phyloP scores from a whole-genome alignment of 2,329 filamentous ascomycete species.

The Verruconis gallopava region DNA sequence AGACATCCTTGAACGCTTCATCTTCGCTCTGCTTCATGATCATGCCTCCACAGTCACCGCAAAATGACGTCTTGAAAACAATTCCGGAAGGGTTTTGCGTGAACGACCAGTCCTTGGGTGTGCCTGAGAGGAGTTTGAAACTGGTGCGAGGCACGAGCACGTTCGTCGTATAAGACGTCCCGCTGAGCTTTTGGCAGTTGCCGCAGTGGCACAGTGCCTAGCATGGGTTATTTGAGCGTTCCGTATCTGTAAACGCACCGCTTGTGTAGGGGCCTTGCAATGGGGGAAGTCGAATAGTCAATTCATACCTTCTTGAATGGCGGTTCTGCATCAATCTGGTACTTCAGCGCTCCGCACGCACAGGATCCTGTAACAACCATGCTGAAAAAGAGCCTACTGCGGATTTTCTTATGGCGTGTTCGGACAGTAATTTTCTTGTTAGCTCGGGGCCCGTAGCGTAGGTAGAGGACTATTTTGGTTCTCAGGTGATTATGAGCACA shows the following conservation, averaged over 20 bases:
- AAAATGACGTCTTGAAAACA: background rate
- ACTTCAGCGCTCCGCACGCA: background rate
- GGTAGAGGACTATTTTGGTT: no score
- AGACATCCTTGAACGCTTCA: background rate
- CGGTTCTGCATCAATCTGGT: background rate
- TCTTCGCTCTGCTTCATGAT: background rate
- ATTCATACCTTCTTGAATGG: background rate
- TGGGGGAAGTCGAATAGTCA: background rate
- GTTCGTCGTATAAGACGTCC: conserved; percentile 40
- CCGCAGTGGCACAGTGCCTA: conserved; percentile 11
- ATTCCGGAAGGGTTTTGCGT: background rate
- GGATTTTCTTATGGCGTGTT: no score
- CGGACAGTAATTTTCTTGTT: no score
- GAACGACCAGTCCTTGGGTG: background rate
- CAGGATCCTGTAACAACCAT: background rate
- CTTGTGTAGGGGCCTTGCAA: background rate
- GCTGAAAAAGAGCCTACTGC: no score
- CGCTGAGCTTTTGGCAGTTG: conserved; percentile 45
- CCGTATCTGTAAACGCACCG: no score
- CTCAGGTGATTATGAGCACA: no score
- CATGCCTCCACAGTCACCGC: background rate
- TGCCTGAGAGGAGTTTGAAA: background rate
- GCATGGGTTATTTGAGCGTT: background rate
- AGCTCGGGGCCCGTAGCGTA: no score
- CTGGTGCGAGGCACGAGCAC: conserved; percentile 29